Evolutionary conservation across 2,329 filamentous ascomycete genomes (phyloP).

Genomic region (Clonostachys chloroleuca): DNA sequence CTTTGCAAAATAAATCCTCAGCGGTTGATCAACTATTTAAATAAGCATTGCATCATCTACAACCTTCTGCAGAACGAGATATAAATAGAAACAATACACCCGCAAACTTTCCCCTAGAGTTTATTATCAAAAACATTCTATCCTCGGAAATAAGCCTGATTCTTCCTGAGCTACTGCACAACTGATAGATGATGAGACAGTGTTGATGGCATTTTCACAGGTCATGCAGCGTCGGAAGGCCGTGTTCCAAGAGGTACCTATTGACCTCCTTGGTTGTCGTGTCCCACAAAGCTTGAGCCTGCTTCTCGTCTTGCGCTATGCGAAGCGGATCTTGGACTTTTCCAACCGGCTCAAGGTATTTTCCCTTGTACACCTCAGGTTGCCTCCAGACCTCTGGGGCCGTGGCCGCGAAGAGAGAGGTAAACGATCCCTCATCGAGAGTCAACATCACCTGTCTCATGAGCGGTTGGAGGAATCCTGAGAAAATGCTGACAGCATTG

Average conservation of each 20-base stretch:
- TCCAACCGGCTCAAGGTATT: conserved; percentile 9
- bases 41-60: too few relatives aligned
- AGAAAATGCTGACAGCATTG: not conserved
- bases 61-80: too few relatives aligned
- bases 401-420: conserved; percentile 11
- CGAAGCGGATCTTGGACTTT: conserved; percentile 4
- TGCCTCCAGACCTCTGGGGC: conserved; percentile 5
- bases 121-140: too few relatives aligned
- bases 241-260: conserved; percentile 1
- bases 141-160: too few relatives aligned
- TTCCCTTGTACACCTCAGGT: conserved; percentile 7
- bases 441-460: conserved; percentile 2
- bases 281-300: conserved; percentile 8
- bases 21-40: too few relatives aligned
- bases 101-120: too few relatives aligned
- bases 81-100: too few relatives aligned
- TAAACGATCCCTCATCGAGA: conserved; percentile 8
- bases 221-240: not conserved
- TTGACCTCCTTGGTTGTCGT: conserved; percentile 8
- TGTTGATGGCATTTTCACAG: not conserved
- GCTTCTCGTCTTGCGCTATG: conserved; percentile 4
- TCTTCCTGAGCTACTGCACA: too few relatives aligned
- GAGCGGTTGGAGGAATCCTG: not conserved
- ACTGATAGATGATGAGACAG: too few relatives aligned
- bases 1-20: too few relatives aligned